Conservation (phyloP, 352 stramenopile genomes). For the Blastocystis sp. region DNA sequence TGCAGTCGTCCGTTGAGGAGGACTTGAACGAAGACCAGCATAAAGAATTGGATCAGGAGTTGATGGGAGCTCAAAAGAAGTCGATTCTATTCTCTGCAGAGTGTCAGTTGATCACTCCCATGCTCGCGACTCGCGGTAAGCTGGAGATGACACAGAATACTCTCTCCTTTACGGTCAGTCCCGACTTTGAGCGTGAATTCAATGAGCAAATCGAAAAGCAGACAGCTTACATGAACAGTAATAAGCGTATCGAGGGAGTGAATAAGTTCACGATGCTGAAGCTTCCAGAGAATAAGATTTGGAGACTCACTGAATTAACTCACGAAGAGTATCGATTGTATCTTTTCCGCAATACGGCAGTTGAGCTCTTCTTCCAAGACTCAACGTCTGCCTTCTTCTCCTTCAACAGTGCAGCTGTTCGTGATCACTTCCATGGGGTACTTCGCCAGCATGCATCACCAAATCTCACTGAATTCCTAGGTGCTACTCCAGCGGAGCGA, state of each 20-base stretch:
- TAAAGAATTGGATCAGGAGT: constrained; percentile 8
- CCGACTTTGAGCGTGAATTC: constrained; percentile 46
- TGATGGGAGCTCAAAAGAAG: neutral
- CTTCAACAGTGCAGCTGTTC: neutral
- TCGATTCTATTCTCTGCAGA: neutral
- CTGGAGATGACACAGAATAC: constrained; percentile 25
- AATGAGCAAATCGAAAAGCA: constrained; percentile 52
- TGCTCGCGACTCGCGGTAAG: constrained; percentile 22
- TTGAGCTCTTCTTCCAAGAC: constrained; percentile 65
- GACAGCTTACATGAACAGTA: neutral
- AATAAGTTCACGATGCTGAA: constrained; percentile 60
- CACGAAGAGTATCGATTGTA: constrained; percentile 58
- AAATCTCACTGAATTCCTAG: constrained; percentile 45
- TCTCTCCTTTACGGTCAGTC: constrained; percentile 39
- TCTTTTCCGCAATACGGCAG: constrained; percentile 50
- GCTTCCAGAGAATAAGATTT: constrained; percentile 56
- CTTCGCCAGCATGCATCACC: neutral
- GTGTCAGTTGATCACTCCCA: constrained; percentile 18
- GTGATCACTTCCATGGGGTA: constrained; percentile 1
- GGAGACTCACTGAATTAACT: constrained; percentile 35
- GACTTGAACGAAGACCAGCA: neutral
- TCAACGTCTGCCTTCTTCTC: constrained; percentile 47
- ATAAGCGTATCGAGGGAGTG: constrained; percentile 19
- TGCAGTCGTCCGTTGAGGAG: constrained; percentile 33
- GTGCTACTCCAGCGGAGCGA: constrained; percentile 14